Conservation (phyloP, 768 basidiomycete species). For the Solioccasus polychromus region DNA sequence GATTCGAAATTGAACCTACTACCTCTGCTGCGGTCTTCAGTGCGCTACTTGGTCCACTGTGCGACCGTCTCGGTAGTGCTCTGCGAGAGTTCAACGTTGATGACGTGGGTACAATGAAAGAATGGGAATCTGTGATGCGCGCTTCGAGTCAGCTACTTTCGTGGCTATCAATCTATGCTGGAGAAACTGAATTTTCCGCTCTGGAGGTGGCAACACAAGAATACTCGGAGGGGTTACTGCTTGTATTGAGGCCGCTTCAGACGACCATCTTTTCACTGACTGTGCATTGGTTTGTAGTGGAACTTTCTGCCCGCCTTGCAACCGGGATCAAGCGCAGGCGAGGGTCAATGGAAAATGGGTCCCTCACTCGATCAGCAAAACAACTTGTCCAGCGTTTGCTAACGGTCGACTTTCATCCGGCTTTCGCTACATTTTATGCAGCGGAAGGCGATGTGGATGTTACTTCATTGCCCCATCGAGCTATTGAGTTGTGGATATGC, state of each 20-base stretch:
- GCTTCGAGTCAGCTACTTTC: constrained; percentile 46
- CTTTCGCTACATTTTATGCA: constrained; percentile 18
- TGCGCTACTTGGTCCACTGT: constrained; percentile 43
- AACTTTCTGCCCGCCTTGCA: constrained; percentile 45
- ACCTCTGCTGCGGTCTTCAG: constrained; percentile 46
- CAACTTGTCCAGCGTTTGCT: constrained; percentile 52
- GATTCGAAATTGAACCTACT: constrained; percentile 42
- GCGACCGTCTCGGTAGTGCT: constrained; percentile 42
- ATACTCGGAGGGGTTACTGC: constrained; percentile 37
- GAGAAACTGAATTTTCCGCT: constrained; percentile 30
- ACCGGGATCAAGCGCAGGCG: constrained; percentile 24
- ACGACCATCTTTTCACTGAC: constrained; percentile 38
- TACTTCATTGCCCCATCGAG: constrained; percentile 38
- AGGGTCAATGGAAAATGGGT: constrained; percentile 25
- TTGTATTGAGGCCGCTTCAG: constrained; percentile 37
- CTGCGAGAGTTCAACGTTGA: constrained; percentile 33
- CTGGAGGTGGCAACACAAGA: constrained; percentile 36
- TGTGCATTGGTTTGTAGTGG: constrained; percentile 64
- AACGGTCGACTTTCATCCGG: constrained; percentile 44
- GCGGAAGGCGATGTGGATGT: constrained; percentile 30
- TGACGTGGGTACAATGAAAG: constrained; percentile 22
- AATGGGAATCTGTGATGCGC: constrained; percentile 41
- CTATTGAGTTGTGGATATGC: constrained; percentile 72
- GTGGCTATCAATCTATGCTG: constrained; percentile 37
- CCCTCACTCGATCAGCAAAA: constrained; percentile 28